Conservation (phyloP, 2,329 filamentous ascomycete genomes). For the Dothiorella sarmentorum region DNA sequence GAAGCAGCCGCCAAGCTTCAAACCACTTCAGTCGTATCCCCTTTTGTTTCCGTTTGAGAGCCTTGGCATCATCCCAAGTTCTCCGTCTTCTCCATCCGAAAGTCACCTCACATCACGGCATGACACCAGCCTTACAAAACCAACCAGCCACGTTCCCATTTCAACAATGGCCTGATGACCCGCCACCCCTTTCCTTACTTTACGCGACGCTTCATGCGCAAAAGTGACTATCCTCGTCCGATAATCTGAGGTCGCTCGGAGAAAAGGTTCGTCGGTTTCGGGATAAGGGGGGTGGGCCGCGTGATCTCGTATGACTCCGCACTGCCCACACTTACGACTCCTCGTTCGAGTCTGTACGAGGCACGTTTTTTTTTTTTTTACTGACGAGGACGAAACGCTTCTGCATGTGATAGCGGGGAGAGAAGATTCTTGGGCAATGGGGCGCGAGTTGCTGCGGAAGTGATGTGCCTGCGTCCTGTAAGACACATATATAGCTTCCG, state of each 20-base stretch:
- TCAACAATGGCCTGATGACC: neutral
- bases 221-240: neutral
- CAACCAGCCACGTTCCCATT: neutral
- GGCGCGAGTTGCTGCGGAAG: neutral
- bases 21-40: neutral
- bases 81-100: neutral
- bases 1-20: too few relatives aligned
- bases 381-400: neutral
- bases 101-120: constrained; percentile 7
- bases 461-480: neutral
- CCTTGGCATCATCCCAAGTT: neutral
- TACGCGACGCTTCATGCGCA: neutral
- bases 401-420: neutral
- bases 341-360: neutral
- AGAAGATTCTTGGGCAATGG: neutral
- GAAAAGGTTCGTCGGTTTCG: neutral
- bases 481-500: neutral
- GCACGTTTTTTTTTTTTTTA: too few relatives aligned
- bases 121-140: neutral
- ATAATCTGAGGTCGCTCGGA: too few relatives aligned
- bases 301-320: neutral
- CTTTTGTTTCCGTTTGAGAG: neutral
- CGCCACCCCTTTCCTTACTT: neutral
- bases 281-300: neutral
- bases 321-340: neutral